Evolutionary conservation across 177 flowering plant genomes (phyloP).

Genomic region (Vitis hybrid): DNA sequence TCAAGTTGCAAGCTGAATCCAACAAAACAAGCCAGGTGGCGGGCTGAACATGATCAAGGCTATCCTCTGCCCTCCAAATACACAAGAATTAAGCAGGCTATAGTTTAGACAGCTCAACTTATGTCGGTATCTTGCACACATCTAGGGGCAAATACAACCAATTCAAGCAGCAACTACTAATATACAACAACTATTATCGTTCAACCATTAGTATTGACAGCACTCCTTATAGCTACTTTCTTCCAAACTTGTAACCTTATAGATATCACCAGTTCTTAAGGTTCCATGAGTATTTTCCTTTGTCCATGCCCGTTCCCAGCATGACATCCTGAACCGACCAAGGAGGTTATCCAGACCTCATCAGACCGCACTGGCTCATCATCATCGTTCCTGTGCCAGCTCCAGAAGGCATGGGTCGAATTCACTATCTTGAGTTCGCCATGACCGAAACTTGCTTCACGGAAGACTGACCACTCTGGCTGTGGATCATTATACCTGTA

Average conservation of each 20-base stretch:
- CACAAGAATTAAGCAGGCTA: no score
- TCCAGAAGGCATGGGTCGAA: slow-evolving; percentile 82
- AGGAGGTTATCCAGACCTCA: slow-evolving; percentile 74
- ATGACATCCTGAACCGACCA: slow-evolving; percentile 62
- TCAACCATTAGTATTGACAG: no score
- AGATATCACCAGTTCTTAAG: slow-evolving; percentile 18
- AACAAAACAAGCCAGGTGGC: no score
- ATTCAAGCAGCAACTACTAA: no score
- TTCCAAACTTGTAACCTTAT: background rate
- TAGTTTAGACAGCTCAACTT: no score
- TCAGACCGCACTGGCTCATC: slow-evolving; percentile 85
- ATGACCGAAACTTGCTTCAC: slow-evolving; percentile 99
- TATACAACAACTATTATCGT: no score
- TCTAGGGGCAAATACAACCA: no score
- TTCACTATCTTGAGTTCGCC: slow-evolving; percentile 83
- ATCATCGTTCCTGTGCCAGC: slow-evolving; percentile 96
- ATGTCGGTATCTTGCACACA: no score
- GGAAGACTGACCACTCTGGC: slow-evolving; percentile 91
- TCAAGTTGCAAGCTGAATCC: no score
- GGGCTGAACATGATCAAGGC: no score
- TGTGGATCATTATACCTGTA: slow-evolving; percentile 65
- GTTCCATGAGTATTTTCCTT: slow-evolving; percentile 52
- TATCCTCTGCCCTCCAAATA: no score
- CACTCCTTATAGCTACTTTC: no score
- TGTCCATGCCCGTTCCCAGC: slow-evolving; percentile 31